Percentiles rank a stretch among this genome's conserved stretches.
These are phyloP conservation scores for Acorus gramineus DNA, from an alignment of 106 monocot species.

Conservation along the genomic window DNA sequence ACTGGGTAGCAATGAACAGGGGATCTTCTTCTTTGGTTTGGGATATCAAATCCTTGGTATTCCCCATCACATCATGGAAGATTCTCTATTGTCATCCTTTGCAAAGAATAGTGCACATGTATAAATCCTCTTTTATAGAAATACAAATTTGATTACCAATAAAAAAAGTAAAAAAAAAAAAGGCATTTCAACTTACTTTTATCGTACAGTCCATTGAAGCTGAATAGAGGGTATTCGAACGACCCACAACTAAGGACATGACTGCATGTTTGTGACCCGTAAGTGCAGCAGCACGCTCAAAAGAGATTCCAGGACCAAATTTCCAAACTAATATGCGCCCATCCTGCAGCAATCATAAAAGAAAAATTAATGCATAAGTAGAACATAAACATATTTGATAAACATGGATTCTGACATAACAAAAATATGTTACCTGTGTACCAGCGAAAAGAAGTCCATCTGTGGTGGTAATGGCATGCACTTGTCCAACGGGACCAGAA, in stretches of 20 bases:
- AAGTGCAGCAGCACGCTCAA: slow-evolving; percentile 81
- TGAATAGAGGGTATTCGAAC: slow-evolving; percentile 63
- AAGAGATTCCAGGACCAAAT: slow-evolving; percentile 49
- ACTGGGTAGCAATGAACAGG: too few species aligned
- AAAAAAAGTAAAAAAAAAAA: too few species aligned
- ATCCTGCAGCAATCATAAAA: slow-evolving; percentile 28
- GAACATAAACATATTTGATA: too few species aligned
- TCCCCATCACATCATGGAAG: too few species aligned
- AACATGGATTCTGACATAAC: too few species aligned
- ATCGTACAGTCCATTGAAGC: slow-evolving; percentile 78
- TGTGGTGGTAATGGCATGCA: slow-evolving; percentile 51
- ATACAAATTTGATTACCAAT: too few species aligned
- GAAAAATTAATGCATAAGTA: background rate
- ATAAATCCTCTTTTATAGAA: too few species aligned
- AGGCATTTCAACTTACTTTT: slow-evolving; percentile 31
- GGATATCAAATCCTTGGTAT: too few species aligned
- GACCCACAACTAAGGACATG: slow-evolving; percentile 61
- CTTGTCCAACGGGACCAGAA: slow-evolving; percentile 67
- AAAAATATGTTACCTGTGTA: slow-evolving; percentile 45
- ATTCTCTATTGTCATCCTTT: too few species aligned
- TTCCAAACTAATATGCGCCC: slow-evolving; percentile 71
- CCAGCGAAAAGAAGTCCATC: slow-evolving; percentile 81
- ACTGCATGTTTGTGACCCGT: slow-evolving; percentile 60
- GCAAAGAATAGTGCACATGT: slow-evolving; percentile 59
- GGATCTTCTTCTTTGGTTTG: too few species aligned